Percentiles rank a stretch among this genome's conserved stretches.
Conservation (phyloP, 78 protist species). For the Dictyostelium capitatum region DNA sequence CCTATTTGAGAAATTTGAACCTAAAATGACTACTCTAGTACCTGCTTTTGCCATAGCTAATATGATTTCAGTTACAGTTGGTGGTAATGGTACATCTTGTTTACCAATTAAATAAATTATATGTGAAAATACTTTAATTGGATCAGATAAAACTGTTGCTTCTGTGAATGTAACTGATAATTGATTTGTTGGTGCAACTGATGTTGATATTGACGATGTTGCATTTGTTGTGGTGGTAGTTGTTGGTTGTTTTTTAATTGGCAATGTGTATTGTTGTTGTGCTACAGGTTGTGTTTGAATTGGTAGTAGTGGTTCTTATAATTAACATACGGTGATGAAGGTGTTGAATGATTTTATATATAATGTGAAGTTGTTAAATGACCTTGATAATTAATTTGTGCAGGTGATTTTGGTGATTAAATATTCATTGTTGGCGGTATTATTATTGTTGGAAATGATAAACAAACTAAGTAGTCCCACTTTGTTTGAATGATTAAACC, state of each 20-base stretch:
- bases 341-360: background rate
- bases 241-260: background rate
- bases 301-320: conserved; percentile 21
- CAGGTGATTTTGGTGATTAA: conserved; percentile 21
- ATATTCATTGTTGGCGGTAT: background rate
- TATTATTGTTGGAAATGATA: too few species aligned
- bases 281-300: background rate
- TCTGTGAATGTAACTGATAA: conserved; percentile 30
- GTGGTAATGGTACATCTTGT: conserved; percentile 86
- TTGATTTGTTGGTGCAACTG: background rate
- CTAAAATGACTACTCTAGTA: conserved; percentile 82
- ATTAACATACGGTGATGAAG: background rate
- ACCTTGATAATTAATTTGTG: background rate
- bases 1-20: conserved; percentile 74
- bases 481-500: too few species aligned
- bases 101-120: conserved; percentile 82
- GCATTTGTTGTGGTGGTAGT: background rate
- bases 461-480: too few species aligned
- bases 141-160: conserved; percentile 83
- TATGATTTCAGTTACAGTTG: conserved; percentile 77
- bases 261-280: background rate
- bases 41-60: conserved; percentile 66
- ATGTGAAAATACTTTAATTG: conserved; percentile 87
- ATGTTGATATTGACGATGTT: too few species aligned
- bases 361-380: background rate